Percentiles rank a stretch among this genome's conserved stretches.
Evolutionary conservation across 148 eudicot species (phyloP).

Genomic region (Vaccinium corymbosum): DNA sequence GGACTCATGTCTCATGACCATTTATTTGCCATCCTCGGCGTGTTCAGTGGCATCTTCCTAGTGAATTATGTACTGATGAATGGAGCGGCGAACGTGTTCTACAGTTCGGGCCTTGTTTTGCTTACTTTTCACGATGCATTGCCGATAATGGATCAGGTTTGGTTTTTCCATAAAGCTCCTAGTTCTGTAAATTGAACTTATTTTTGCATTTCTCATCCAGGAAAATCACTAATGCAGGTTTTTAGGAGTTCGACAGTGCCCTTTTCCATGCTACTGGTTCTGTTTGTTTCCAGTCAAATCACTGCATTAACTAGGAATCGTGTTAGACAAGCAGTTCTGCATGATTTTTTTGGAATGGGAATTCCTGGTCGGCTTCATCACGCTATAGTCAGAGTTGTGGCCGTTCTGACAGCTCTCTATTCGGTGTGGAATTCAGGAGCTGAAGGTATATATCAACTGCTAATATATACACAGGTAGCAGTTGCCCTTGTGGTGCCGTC

Average conservation of each 20-base stretch:
- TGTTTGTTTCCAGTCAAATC: constrained; percentile 71
- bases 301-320: constrained; percentile 67
- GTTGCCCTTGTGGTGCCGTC: constrained; percentile 85
- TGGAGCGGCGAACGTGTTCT: constrained; percentile 69
- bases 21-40: constrained; percentile 52
- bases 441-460: constrained; percentile 82
- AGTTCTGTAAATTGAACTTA: not conserved
- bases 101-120: constrained; percentile 65
- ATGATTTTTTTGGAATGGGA: constrained; percentile 61
- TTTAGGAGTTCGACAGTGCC: constrained; percentile 54
- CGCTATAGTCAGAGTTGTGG: constrained; percentile 64
- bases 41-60: constrained; percentile 84
- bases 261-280: constrained; percentile 49
- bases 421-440: constrained; percentile 77
- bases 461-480: constrained; percentile 70
- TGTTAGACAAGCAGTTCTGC: constrained; percentile 57
- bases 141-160: constrained; percentile 82
- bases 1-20: constrained; percentile 58
- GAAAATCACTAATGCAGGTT: constrained; percentile 43
- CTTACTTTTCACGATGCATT: constrained; percentile 79
- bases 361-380: constrained; percentile 96
- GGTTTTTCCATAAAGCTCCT: not conserved
- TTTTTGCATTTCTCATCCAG: not conserved
- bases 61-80: constrained; percentile 69
- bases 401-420: constrained; percentile 66